Evolutionary conservation across 2,329 filamentous ascomycete genomes (phyloP).

Genomic region (Pestalotiopsis sp.): DNA sequence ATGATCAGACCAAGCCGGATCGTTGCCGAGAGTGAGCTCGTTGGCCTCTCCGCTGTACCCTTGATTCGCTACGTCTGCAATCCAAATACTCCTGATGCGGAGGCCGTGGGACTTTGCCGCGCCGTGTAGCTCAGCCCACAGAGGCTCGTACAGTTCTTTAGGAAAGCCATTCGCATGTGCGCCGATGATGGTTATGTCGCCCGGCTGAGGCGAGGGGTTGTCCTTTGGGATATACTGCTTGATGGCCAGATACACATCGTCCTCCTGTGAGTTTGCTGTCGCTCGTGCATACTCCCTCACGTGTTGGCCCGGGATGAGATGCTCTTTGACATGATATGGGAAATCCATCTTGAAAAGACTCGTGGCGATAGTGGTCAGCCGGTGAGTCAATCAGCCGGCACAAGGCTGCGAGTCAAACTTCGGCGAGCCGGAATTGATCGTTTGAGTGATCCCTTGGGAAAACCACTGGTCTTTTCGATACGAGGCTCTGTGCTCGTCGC

Average conservation of each 20-base stretch:
- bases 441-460: no score
- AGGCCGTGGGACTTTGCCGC: slow-evolving; percentile 62
- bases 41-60: slow-evolving; percentile 80
- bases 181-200: slow-evolving; percentile 83
- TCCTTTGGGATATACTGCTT: slow-evolving; percentile 86
- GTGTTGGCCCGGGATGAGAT: slow-evolving; percentile 73
- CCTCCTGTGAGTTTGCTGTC: slow-evolving; percentile 73
- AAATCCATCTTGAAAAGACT: slow-evolving; percentile 31
- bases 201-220: slow-evolving; percentile 67
- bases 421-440: no score
- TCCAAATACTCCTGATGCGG: slow-evolving; percentile 82
- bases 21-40: slow-evolving; percentile 75
- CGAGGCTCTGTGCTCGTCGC: no score
- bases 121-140: slow-evolving; percentile 81
- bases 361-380: background rate
- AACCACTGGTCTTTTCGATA: no score
- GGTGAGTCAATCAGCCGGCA: background rate
- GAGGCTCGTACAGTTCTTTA: slow-evolving; percentile 92
- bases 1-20: slow-evolving; percentile 87
- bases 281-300: slow-evolving; percentile 81
- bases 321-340: slow-evolving; percentile 70
- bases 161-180: slow-evolving; percentile 92
- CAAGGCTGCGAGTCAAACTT: background rate
- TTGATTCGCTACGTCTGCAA: slow-evolving; percentile 86
- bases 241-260: slow-evolving; percentile 71